Base-by-base conservation (phyloP, 148 eudicot genomes). In the Pharnaceum exiguum region DNA sequence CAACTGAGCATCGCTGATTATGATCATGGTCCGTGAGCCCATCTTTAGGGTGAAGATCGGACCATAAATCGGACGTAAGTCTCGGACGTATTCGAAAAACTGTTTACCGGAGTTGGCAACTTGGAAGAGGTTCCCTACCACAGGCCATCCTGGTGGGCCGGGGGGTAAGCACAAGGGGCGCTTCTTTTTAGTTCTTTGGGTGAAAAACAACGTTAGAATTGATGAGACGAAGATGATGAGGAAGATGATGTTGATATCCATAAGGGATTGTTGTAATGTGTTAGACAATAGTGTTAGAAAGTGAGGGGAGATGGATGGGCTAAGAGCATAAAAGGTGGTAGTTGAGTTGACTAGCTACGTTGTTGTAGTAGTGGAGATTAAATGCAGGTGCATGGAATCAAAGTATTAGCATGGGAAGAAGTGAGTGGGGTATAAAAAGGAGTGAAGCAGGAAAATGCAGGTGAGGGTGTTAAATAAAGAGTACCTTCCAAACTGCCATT, bases 61-160 rank as follows among this genome's bases (percentile, higher is more conserved):
- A 1, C 99, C 99, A 30, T 93, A 89, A 1, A 48, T 53, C 0
- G 88, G 95, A 0, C 64, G 12, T 1, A 93, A 59, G 0, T 83
- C 96, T 10, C 91, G 65, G 3, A 71, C 82, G 10, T 74, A 83
- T 55, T 85, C 77, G 27, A 85, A 93, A 39, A 93, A 93, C 0
- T 72, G 76, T 46, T 85, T 93, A 10, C 99, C 99, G 0, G 99
- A 93, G 33, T 67, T 53, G 26, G 91, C 86, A 4, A 93, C 86
- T 45, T 93, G 96, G 64, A 93, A 79, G 21, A 93, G 89, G 79
- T 83, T 93, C 5, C 99, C 99, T 5, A 83, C 95, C 0, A 88
- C 66, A 3, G 96, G 99, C 86, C 84, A 78, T 0, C 99, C 98
- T 0, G 94, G 90, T 0, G 98, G 98, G 0, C 98, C 96, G 0